Evolutionary conservation across 1,139 yeast species (phyloP).

Genomic region (Meyerozyma smithsonii): DNA sequence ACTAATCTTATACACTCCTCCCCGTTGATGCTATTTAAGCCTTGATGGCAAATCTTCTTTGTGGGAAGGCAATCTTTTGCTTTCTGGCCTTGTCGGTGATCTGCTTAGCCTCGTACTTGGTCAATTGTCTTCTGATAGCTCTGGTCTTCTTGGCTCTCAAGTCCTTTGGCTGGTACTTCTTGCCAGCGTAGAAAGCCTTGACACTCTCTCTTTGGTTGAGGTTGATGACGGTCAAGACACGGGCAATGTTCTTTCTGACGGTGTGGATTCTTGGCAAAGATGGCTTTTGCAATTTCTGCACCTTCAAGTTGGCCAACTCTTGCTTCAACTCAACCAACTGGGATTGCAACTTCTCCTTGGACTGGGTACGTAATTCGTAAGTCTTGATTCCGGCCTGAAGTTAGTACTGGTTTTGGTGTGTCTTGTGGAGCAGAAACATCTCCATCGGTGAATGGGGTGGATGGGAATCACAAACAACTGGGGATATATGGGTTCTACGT

Average conservation of each 20-base stretch:
- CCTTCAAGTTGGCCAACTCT: constrained; percentile 94
- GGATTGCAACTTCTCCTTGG: constrained; percentile 93
- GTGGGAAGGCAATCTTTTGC: constrained; percentile 94
- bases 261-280: constrained; percentile 92
- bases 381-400: constrained; percentile 85
- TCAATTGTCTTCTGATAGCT: constrained; percentile 97
- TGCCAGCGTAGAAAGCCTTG: constrained; percentile 92
- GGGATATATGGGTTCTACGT: neutral
- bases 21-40: constrained; percentile 52
- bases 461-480: too few species aligned
- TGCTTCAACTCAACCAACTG: constrained; percentile 96
- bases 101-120: constrained; percentile 78
- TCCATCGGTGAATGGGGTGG: too few species aligned
- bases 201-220: constrained; percentile 94
- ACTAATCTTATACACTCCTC: constrained; percentile 5
- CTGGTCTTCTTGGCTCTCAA: constrained; percentile 99
- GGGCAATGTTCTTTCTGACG: constrained; percentile 98
- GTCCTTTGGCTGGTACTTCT: constrained; percentile 97
- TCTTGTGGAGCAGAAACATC: too few species aligned
- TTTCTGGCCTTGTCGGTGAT: constrained; percentile 88
- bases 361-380: constrained; percentile 95
- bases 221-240: constrained; percentile 96
- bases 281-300: constrained; percentile 89
- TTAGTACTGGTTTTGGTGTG: too few species aligned
- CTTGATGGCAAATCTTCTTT: constrained; percentile 97